Conservation (phyloP, 106 monocot species). For the Chionographis japonica region DNA sequence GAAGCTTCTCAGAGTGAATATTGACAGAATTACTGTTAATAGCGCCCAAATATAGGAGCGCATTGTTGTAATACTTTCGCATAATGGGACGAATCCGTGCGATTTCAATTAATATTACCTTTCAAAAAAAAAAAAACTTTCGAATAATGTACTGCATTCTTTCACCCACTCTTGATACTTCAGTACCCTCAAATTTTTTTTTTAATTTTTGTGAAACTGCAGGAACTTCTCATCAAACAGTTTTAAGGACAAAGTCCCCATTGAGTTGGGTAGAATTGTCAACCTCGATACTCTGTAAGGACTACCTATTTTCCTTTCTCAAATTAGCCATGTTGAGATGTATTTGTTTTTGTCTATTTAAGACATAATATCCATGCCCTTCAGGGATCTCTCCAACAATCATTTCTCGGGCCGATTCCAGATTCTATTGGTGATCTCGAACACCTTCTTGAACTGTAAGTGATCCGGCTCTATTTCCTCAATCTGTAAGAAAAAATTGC, state of each 20-base stretch:
- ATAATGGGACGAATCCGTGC: no score
- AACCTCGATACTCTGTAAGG: constrained; percentile 96
- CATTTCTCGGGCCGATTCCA: constrained; percentile 77
- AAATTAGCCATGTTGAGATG: no score
- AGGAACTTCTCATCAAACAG: constrained; percentile 93
- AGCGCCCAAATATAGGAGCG: no score
- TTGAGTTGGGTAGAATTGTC: constrained; percentile 72
- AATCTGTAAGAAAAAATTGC: no score
- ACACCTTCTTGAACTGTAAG: constrained; percentile 91
- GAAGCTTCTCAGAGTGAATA: no score
- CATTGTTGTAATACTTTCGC: no score
- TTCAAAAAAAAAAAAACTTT: no score
- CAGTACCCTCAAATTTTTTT: not conserved
- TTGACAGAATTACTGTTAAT: no score
- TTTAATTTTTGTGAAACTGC: constrained; percentile 5
- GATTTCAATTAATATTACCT: no score
- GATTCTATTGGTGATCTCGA: constrained; percentile 88
- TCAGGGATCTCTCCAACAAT: constrained; percentile 87
- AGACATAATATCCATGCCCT: not conserved
- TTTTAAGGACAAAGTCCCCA: constrained; percentile 72
- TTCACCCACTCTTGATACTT: not conserved
- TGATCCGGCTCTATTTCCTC: not conserved
- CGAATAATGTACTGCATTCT: no score
- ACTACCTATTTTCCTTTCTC: not conserved
- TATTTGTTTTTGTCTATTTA: not conserved